phyloP scores from a whole-genome alignment of 2,329 filamentous ascomycete species.

The Claviceps lovelessii region DNA sequence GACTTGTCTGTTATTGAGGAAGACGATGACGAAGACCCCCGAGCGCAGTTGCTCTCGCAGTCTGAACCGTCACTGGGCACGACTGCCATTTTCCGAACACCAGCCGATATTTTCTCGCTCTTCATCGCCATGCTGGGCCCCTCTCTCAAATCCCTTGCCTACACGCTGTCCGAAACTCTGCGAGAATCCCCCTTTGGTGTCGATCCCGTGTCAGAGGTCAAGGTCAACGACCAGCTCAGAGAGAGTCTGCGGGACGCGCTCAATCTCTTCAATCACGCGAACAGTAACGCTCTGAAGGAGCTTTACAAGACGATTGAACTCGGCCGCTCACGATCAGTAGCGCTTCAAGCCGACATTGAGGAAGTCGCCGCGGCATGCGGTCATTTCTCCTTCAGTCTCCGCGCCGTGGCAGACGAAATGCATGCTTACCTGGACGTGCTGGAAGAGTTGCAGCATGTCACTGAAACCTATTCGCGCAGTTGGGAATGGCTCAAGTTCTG shows the following conservation, averaged over 20 bases:
- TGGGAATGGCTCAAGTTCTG: constrained; percentile 88
- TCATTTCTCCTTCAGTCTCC: constrained; percentile 84
- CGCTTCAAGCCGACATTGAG: constrained; percentile 82
- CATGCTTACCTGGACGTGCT: constrained; percentile 68
- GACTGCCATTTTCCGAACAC: constrained; percentile 35
- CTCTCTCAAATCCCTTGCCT: constrained; percentile 91
- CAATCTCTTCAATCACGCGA: constrained; percentile 60
- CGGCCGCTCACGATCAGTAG: constrained; percentile 51
- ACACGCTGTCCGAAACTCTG: constrained; percentile 76
- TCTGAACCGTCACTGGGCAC: constrained; percentile 17
- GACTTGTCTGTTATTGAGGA: constrained; percentile 49
- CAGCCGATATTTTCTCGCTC: constrained; percentile 77
- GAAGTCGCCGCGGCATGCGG: constrained; percentile 96
- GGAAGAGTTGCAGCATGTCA: constrained; percentile 66
- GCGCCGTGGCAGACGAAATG: constrained; percentile 84
- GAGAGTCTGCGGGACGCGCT: constrained; percentile 70
- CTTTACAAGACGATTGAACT: constrained; percentile 72
- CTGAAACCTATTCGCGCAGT: constrained; percentile 44
- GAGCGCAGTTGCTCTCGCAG: constrained; percentile 10
- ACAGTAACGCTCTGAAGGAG: constrained; percentile 59
- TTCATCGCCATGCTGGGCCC: constrained; percentile 84
- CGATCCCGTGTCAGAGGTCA: constrained; percentile 52
- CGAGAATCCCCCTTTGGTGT: constrained; percentile 72
- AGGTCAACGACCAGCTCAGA: constrained; percentile 65
- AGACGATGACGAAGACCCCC: constrained; percentile 32